Conservation (phyloP, 2,329 filamentous ascomycete genomes). For the Botrytis pseudocinerea region DNA sequence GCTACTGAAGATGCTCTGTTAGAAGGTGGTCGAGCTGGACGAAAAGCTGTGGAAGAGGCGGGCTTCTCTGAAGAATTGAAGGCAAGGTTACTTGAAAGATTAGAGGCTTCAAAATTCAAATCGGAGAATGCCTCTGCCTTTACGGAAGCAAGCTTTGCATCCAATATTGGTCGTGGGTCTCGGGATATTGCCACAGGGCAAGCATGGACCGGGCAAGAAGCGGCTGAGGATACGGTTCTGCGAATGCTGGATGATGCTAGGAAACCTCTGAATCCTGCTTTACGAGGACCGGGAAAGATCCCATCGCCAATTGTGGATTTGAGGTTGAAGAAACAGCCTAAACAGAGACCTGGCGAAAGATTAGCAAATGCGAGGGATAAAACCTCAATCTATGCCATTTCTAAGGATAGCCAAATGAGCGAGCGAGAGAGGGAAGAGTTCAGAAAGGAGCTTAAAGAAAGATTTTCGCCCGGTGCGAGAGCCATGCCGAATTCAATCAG, state of each 20-base stretch:
- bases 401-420: conserved; percentile 56
- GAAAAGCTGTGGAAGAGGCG: conserved; percentile 59
- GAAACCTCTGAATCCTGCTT: conserved; percentile 61
- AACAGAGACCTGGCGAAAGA: conserved; percentile 48
- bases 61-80: conserved; percentile 66
- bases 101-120: conserved; percentile 56
- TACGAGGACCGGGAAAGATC: conserved; percentile 50
- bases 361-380: conserved; percentile 58
- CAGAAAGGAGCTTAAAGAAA: conserved; percentile 72
- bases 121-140: conserved; percentile 52
- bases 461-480: conserved; percentile 73
- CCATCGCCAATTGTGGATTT: conserved; percentile 53
- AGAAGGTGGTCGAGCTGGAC: conserved; percentile 59
- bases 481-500: conserved; percentile 74
- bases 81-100: conserved; percentile 55
- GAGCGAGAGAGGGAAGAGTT: conserved; percentile 73
- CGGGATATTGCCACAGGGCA: conserved; percentile 65
- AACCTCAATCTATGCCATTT: conserved; percentile 56
- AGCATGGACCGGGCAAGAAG: conserved; percentile 79
- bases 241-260: conserved; percentile 82
- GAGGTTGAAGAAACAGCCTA: conserved; percentile 47
- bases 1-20: conserved; percentile 64
- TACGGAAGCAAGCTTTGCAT: conserved; percentile 49
- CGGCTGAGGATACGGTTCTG: conserved; percentile 70
- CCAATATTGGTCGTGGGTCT: conserved; percentile 67